These are phyloP conservation scores for Aspergillus indologenus DNA, from an alignment of 495 filamentous ascomycete species.

Conservation along the genomic window DNA sequence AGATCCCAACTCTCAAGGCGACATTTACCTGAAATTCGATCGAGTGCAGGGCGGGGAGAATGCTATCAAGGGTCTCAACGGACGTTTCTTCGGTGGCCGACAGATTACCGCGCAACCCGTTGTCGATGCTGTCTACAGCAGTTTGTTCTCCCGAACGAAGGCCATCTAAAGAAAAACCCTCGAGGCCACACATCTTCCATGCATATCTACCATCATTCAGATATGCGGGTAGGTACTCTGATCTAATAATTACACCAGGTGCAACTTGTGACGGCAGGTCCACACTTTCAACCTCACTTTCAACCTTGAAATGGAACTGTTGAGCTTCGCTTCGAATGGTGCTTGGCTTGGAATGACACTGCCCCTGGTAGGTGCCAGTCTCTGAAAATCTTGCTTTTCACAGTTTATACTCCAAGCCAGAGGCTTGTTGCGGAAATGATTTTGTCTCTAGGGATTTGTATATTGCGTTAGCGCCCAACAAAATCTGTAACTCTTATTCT, in stretches of 20 bases:
- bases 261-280: conserved; percentile 23
- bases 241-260: conserved; percentile 31
- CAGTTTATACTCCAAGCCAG: conserved; percentile 21
- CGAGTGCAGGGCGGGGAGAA: conserved; percentile 92
- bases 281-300: conserved; percentile 14
- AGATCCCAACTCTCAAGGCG: conserved; percentile 89
- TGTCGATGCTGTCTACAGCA: conserved; percentile 97
- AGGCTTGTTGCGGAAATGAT: conserved; percentile 27
- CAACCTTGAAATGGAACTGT: conserved; percentile 6
- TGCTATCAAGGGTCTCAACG: conserved; percentile 95
- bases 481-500: conserved; percentile 5
- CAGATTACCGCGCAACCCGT: conserved; percentile 92
- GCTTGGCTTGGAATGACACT: conserved; percentile 35
- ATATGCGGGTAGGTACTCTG: conserved; percentile 27
- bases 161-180: conserved; percentile 49
- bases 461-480: conserved; percentile 20
- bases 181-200: conserved; percentile 15
- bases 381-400: conserved; percentile 26
- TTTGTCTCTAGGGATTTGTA: conserved; percentile 31
- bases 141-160: conserved; percentile 86
- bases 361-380: conserved; percentile 44
- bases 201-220: conserved; percentile 1
- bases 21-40: conserved; percentile 98
- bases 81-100: conserved; percentile 86
- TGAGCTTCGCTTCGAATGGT: conserved; percentile 16